These are phyloP conservation scores for Cutaneotrichosporon mucoides DNA, from an alignment of 1,284 basidiomycete species.

Conservation along the genomic window DNA sequence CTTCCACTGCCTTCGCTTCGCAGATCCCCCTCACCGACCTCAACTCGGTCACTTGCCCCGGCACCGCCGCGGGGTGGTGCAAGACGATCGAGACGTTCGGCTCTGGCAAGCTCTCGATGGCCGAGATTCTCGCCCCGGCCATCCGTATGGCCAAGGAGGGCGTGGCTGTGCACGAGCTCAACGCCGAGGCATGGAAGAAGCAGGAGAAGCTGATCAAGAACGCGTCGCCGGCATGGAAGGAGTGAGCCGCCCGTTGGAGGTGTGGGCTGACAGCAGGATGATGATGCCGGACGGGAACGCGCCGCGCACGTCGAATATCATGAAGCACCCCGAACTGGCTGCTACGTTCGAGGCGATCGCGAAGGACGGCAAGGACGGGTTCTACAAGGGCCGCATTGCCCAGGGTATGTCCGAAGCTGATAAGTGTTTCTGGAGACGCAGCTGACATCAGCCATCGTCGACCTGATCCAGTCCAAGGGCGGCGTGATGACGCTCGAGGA, in stretches of 20 bases:
- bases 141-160: slow-evolving; percentile 82
- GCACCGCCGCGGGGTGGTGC: slow-evolving; percentile 87
- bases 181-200: slow-evolving; percentile 63
- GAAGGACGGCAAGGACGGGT: slow-evolving; percentile 77
- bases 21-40: slow-evolving; percentile 68
- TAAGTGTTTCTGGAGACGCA: too few relatives aligned
- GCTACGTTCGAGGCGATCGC: slow-evolving; percentile 74
- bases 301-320: slow-evolving; percentile 65
- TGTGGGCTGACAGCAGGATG: slow-evolving; percentile 30
- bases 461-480: slow-evolving; percentile 68
- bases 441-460: slow-evolving; percentile 60
- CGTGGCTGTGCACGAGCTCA: slow-evolving; percentile 61
- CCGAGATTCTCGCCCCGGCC: slow-evolving; percentile 81
- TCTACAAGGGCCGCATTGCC: slow-evolving; percentile 83
- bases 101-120: slow-evolving; percentile 69
- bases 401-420: slow-evolving; percentile 6
- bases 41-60: slow-evolving; percentile 89
- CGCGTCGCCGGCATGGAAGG: slow-evolving; percentile 73
- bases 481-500: slow-evolving; percentile 86
- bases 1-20: background rate
- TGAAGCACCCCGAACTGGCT: slow-evolving; percentile 72
- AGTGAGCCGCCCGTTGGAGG: slow-evolving; percentile 27
- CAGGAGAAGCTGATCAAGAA: slow-evolving; percentile 71
- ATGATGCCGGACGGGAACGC: slow-evolving; percentile 41
- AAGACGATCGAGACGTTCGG: slow-evolving; percentile 82